These are phyloP conservation scores for Sporothrix curviconia DNA, from an alignment of 2,329 filamentous ascomycete species.

Conservation along the genomic window DNA sequence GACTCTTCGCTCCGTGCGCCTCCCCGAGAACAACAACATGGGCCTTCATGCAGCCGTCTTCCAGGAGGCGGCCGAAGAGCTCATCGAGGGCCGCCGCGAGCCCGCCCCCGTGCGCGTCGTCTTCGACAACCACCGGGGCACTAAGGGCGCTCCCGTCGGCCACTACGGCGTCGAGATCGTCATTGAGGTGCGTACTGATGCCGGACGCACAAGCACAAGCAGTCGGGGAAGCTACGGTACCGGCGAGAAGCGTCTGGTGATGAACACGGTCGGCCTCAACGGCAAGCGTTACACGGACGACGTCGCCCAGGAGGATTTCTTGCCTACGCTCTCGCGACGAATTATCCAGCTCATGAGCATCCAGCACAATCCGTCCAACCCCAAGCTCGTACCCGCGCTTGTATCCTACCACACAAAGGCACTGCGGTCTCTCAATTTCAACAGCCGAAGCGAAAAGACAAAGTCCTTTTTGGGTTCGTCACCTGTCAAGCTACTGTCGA, in stretches of 20 bases:
- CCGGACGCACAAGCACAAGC: conserved; percentile 39
- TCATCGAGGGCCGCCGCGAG: conserved; percentile 58
- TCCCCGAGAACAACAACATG: conserved; percentile 53
- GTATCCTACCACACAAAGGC: conserved; percentile 74
- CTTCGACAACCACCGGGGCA: conserved; percentile 62
- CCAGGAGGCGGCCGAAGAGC: conserved; percentile 58
- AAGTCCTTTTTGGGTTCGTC: conserved; percentile 71
- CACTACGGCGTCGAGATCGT: conserved; percentile 67
- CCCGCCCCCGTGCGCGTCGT: conserved; percentile 65
- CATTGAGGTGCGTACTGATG: conserved; percentile 52
- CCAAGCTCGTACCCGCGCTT: conserved; percentile 57
- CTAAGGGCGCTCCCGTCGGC: conserved; percentile 58
- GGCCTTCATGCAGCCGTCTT: conserved; percentile 62
- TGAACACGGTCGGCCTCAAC: conserved; percentile 56
- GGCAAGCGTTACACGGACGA: conserved; percentile 69
- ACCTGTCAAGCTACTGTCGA: conserved; percentile 84
- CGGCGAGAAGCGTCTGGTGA: conserved; percentile 36
- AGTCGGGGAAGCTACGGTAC: conserved; percentile 31
- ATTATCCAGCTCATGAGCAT: conserved; percentile 65
- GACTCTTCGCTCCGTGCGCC: conserved; percentile 66
- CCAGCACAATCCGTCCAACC: conserved; percentile 63
- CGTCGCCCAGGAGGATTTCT: conserved; percentile 63
- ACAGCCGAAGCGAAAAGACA: conserved; percentile 56
- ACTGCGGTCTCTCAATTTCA: conserved; percentile 61
- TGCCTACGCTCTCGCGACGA: conserved; percentile 67